Evolutionary conservation across 805 yeast genomes (phyloP), one percentile per base, ranked within the genome.

Genomic region (Candida nitratophila): DNA sequence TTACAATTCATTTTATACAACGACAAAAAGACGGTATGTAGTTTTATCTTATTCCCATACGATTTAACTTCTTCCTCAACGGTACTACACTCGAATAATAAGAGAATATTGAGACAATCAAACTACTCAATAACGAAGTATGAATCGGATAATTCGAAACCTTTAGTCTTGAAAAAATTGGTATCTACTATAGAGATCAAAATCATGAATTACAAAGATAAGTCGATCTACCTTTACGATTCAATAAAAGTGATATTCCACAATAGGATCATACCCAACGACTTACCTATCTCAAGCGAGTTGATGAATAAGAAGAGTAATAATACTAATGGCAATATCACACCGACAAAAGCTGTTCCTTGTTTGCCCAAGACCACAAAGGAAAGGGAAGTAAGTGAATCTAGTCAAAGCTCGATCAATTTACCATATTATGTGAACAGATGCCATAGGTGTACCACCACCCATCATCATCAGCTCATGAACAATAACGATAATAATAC

Each of bases 1-100:
- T 45, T 65, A 1, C 66, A 63, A 43, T 31, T 65, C 11, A 48
- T 61, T 9, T 53, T 62, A 12, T 60, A 50, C 44, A 64, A 64
- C 48, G 53, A 52, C 34, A 63, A 63, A 44, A 51, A 50, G 29
- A 57, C 57, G 10, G 48, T 58, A 5, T 50, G 54, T 12, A 50
- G 57, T 2, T 42, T 57, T 17, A 47, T 62, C 8, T 32, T 59
- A 31, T 40, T 64, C 22, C 55, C 59, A 12, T 63, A 56, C 41
- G 55, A 62, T 37, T 40, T 63, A 9, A 31, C 54, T 3, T 19
- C 36, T 17, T 46, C 32, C 4, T 5, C 3, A 14, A 14, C 26
- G 4, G 16, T n/a, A 11, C 32, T 65, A 22, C 22, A 47, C 4
- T 48, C 50, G n/a, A 55, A 60, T 29, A 45, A 49, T 40, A 61